Base-by-base conservation (phyloP, 345 rosid genomes). In the Bruguiera parviflora region DNA sequence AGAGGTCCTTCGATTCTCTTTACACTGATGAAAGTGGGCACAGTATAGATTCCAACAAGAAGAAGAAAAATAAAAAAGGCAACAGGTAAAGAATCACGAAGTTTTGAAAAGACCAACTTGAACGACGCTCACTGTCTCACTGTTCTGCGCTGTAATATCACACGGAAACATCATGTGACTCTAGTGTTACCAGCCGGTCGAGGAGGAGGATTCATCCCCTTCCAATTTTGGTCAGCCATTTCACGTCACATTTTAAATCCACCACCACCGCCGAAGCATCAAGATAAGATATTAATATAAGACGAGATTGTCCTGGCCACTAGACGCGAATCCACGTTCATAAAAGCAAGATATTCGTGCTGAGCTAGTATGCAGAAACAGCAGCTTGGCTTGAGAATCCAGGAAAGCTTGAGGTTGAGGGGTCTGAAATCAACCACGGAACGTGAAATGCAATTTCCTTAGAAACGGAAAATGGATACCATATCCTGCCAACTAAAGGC, bases 31-130 rank as follows among this genome's bases (percentile, higher is more conserved):
- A 66, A 71, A 81, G 84, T 78, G 82, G 77, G 77, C 33, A 51
- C 79, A 57, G 87, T 61, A 74, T 83, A 83, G 63, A 83, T 83
- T 83, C 83, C 79, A 65, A 70, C 27, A 43, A 43, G 49, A 13
- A 43, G 37, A 6, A 33, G 9, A 33, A 27, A 27, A 27, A 33
- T 1, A 43, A 25, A 27, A 73, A 73, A 65, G 35, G 46, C 24
- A 10, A 56, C 66, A 58, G 39, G 72, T 8, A 62, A 46, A 47
- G 71, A 75, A 68, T 75, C 49, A 20, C 18, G 16, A 20, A 51
- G 49, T 49, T 61, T 5, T 8, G 11, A 47, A 58, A 69, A 6
- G 7, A 25, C 28, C 22, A 21, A 15, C 68, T 32, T 59, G 72
- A 19, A 28, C 60, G 47, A 21, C 29, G 53, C 29, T 65, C n/a